Percentiles rank a stretch among this genome's conserved stretches.
phyloP scores from a whole-genome alignment of 2,329 filamentous ascomycete genomes.

The Coleophoma cylindrospora region DNA sequence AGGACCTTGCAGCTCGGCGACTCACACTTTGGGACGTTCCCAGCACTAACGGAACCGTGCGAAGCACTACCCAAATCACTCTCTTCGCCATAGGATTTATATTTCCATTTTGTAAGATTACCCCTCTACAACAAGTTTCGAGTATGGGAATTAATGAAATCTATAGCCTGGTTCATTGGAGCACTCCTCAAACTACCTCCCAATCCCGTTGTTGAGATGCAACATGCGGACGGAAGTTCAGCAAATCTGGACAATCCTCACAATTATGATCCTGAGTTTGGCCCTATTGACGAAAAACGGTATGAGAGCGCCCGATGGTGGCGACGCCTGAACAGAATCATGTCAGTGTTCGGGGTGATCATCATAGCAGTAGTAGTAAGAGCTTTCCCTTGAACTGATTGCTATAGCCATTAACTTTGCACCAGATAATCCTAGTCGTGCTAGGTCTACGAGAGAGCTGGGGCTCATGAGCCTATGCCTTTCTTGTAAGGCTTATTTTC shows the following conservation, averaged over 20 bases:
- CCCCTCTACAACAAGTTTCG: no score
- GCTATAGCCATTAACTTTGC: conserved; percentile 1
- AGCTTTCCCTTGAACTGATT: not conserved
- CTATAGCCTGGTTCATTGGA: conserved; percentile 71
- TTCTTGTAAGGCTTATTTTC: not conserved
- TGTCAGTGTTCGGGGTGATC: conserved; percentile 50
- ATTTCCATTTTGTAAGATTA: conserved; percentile 61
- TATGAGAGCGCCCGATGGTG: conserved; percentile 58
- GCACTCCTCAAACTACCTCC: conserved; percentile 68
- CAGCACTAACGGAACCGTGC: conserved; percentile 53
- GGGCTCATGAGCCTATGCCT: not conserved
- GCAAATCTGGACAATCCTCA: conserved; percentile 18
- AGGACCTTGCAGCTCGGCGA: conserved; percentile 48
- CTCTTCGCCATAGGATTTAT: conserved; percentile 75
- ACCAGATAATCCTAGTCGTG: conserved; percentile 21
- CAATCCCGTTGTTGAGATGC: conserved; percentile 46
- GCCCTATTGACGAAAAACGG: conserved; percentile 24
- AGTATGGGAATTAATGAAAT: no score
- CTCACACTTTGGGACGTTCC: conserved; percentile 69
- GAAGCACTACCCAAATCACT: conserved; percentile 68
- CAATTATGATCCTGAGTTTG: conserved; percentile 21
- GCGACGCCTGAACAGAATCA: conserved; percentile 57
- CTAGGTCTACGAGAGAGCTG: conserved; percentile 17
- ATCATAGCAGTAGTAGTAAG: conserved; percentile 50
- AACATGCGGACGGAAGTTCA: conserved; percentile 35